Evolutionary conservation across 176 grass and related monocot species (phyloP), one percentile per base, ranked within the genome.

Genomic region (Lolium perenne): DNA sequence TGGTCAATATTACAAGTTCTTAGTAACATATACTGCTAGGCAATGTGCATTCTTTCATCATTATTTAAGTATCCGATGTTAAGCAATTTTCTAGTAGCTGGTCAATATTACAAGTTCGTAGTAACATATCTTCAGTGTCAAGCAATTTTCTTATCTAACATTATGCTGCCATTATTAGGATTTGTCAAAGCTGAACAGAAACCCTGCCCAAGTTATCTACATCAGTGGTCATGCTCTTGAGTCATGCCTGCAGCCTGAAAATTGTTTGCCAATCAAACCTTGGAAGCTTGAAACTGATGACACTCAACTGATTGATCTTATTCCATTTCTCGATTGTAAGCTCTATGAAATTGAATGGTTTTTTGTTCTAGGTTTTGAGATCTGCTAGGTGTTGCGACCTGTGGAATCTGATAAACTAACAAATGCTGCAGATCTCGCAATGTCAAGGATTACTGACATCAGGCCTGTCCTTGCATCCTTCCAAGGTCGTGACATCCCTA

Each of bases 281-380:
- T 99, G 93, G 97, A 96, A 90, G 84, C 92, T 95, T 90, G 97
- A 96, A 92, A 91, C 86, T 80, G 90, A 92, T 68, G 97, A 99
- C 54, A 99, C 97, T 46, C 92, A 90, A 63, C 90, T 96, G 50
- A 88, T 99, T 46, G 97, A 99, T 96, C 90, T 96, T 87, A 89
- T 99, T 92, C 97, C 94, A 38, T 99, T 99, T 91, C 97, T 99
- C 41, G 97, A 99, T 92, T 99, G 97, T 99, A 88, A 92, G 87
- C 10, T 32, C 13, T 74, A n/a, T 8, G 17, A 74, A 61, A 49
- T 38, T 26, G 59, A 47, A 41, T 51, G 45, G 0, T 32, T 68
- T 67, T 68, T 40, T 47, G 14, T 87, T 74, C 0, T 47, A 56
- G 26, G 47, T 32, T 57, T 73, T 89, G 70, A 73, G 58, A 40